A percentile compares a stretch with the other conserved stretches of the same genome.
Evolutionary conservation across 164 flowering plant genomes (phyloP).

Genomic region (Vitis labrusca): DNA sequence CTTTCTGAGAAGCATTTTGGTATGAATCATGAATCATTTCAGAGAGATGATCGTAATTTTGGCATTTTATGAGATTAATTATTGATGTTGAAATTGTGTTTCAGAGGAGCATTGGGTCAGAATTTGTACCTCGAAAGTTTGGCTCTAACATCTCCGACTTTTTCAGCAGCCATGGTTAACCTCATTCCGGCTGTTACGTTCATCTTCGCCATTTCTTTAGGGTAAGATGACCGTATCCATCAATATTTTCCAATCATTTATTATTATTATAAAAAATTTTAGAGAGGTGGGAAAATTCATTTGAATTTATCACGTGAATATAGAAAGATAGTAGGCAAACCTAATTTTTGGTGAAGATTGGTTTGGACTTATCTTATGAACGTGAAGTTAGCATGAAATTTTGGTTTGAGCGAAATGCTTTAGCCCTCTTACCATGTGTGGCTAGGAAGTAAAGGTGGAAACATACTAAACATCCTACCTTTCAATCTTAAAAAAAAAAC

Average conservation of each 20-base stretch:
- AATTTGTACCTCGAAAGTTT: slow-evolving; percentile 45
- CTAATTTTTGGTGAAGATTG: too few relatives aligned
- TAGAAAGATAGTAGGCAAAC: too few relatives aligned
- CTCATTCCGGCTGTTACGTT: slow-evolving; percentile 66
- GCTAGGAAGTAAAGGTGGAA: too few relatives aligned
- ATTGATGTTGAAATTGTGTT: not conserved
- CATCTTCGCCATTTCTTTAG: slow-evolving; percentile 41
- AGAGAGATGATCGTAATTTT: not conserved
- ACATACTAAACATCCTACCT: too few relatives aligned
- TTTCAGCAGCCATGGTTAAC: slow-evolving; percentile 57
- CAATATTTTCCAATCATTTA: not conserved
- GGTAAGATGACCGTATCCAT: slow-evolving; percentile 24
- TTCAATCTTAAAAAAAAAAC: too few relatives aligned
- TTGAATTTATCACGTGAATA: too few relatives aligned
- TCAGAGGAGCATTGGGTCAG: slow-evolving; percentile 57
- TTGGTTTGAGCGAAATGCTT: too few relatives aligned
- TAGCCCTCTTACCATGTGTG: too few relatives aligned
- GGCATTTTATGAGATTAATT: not conserved
- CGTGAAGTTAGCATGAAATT: too few relatives aligned
- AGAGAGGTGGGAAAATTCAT: too few relatives aligned
- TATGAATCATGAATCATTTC: not conserved
- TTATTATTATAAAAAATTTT: not conserved
- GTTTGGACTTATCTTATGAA: too few relatives aligned
- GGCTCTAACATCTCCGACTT: slow-evolving; percentile 54
- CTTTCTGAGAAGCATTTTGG: too few relatives aligned